Conservation (phyloP, 2,329 filamentous ascomycete species). For the Clonostachys rosea region DNA sequence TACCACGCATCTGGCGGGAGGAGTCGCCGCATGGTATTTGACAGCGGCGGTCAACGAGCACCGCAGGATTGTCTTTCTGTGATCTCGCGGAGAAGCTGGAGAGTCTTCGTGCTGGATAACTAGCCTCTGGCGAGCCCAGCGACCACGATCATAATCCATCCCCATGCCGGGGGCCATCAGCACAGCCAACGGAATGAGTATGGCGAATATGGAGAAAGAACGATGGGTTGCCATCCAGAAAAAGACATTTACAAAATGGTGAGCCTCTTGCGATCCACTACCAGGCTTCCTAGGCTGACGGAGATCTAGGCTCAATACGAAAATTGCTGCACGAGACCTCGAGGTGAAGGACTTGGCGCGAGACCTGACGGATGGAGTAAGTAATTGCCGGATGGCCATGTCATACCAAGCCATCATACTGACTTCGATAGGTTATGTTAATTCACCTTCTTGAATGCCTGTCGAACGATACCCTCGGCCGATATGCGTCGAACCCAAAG, state of each 20-base stretch:
- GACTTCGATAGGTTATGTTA: constrained; percentile 66
- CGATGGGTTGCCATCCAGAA: constrained; percentile 81
- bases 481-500: constrained; percentile 95
- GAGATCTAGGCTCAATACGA: constrained; percentile 82
- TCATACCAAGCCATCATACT: background rate
- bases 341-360: constrained; percentile 82
- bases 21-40: constrained; percentile 45
- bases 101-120: no score
- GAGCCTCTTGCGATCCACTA: constrained; percentile 4
- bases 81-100: no score
- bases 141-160: constrained; percentile 13
- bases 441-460: constrained; percentile 97
- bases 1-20: constrained; percentile 31
- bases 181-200: constrained; percentile 42
- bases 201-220: constrained; percentile 62
- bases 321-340: constrained; percentile 73
- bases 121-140: constrained; percentile 3
- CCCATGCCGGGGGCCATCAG: constrained; percentile 7
- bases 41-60: constrained; percentile 30
- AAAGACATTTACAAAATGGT: constrained; percentile 98
- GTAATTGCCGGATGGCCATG: constrained; percentile 24
- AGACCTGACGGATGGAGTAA: constrained; percentile 90
- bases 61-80: background rate
- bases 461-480: constrained; percentile 87
- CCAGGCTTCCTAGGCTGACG: background rate